phyloP scores from a whole-genome alignment of 805 yeast species.

The Saccharomycopsis lassenensis region DNA sequence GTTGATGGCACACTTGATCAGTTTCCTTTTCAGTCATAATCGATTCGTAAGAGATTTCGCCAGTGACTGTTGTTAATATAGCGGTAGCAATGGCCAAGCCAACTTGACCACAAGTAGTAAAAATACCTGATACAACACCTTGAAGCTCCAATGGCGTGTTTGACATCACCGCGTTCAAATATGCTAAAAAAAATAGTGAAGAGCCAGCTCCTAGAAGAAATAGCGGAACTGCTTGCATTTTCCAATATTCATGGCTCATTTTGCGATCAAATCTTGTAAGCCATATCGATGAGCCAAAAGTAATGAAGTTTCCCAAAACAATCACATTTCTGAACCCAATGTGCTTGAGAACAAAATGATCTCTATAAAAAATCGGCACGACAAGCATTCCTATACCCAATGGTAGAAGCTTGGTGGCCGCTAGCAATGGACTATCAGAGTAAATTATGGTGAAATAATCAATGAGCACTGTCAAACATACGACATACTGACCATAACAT shows the following conservation, averaged over 20 bases:
- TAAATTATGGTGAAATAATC: slow-evolving; percentile 24
- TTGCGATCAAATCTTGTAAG: slow-evolving; percentile 7
- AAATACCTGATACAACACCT: slow-evolving; percentile 30
- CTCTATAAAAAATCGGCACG: slow-evolving; percentile 23
- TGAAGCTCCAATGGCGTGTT: slow-evolving; percentile 29
- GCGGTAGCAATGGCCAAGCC: slow-evolving; percentile 25
- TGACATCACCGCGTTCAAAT: slow-evolving; percentile 24
- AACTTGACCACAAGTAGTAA: slow-evolving; percentile 27
- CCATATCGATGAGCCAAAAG: no score
- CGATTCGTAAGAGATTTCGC: no score
- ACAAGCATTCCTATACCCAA: slow-evolving; percentile 24
- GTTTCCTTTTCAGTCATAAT: no score
- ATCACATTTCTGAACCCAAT: slow-evolving; percentile 19
- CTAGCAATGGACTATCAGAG: slow-evolving; percentile 24
- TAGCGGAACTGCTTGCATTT: slow-evolving; percentile 9
- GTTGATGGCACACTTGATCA: no score
- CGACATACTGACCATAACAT: no score
- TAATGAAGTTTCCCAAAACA: no score
- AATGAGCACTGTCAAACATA: no score
- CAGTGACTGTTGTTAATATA: slow-evolving; percentile 22
- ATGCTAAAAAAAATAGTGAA: slow-evolving; percentile 27
- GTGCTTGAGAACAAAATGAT: slow-evolving; percentile 17
- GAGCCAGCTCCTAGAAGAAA: slow-evolving; percentile 21
- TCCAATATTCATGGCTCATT: slow-evolving; percentile 10
- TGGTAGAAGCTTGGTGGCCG: slow-evolving; percentile 30